These are phyloP conservation scores for Linaria vulgaris DNA, from an alignment of 257 asterid species.

Conservation along the genomic window DNA sequence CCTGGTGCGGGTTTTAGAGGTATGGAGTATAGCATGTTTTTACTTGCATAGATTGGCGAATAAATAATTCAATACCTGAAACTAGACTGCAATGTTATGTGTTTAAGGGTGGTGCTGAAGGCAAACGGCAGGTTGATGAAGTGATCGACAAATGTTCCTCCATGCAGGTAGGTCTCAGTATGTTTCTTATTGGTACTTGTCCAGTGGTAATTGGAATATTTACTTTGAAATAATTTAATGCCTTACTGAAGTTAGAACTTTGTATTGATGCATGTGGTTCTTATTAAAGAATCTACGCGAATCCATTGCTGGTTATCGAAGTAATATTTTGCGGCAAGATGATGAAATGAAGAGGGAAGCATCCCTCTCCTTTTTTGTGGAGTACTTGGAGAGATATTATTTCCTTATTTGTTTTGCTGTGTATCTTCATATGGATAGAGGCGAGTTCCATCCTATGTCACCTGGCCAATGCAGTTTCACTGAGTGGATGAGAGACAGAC, in stretches of 20 bases:
- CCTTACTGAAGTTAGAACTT: conserved; percentile 12
- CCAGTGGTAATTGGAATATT: conserved; percentile 22
- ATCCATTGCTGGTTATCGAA: conserved; percentile 90
- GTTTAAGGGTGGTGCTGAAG: conserved; percentile 96
- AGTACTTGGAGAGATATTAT: conserved; percentile 98
- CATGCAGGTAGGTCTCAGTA: conserved; percentile 74
- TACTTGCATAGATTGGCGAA: conserved; percentile 21
- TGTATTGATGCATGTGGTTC: conserved; percentile 28
- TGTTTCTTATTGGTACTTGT: conserved; percentile 22
- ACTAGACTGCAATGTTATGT: conserved; percentile 47
- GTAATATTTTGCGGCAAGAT: conserved; percentile 82
- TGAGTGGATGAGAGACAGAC: conserved; percentile 97
- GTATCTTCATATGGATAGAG: conserved; percentile 87
- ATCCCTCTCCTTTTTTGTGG: conserved; percentile 94
- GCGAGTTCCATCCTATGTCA: conserved; percentile 54
- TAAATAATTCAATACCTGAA: conserved; percentile 30
- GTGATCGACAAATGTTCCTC: conserved; percentile 96
- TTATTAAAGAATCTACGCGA: conserved; percentile 84
- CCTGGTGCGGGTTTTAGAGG: conserved; percentile 95
- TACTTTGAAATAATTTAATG: conserved; percentile 26
- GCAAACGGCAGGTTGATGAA: conserved; percentile 93
- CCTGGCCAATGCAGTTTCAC: conserved; percentile 72
- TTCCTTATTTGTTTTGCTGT: conserved; percentile 96
- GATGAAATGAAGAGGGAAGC: conserved; percentile 99
- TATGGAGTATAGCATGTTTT: conserved; percentile 34